Conservation (phyloP, 805 yeast genomes). For the Candida koratica region DNA sequence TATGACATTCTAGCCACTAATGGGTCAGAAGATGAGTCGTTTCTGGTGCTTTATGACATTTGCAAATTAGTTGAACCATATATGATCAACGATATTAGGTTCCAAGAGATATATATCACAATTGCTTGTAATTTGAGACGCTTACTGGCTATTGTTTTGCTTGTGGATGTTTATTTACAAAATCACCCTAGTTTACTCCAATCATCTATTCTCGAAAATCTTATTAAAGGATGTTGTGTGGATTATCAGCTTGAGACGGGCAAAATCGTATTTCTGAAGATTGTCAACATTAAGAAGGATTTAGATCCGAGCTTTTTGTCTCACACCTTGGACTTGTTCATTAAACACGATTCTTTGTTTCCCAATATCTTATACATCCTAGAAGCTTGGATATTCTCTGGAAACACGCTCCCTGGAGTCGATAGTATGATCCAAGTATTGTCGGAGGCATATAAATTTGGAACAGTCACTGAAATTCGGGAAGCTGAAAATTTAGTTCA, state of each 20-base stretch:
- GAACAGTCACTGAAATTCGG: conserved; percentile 23
- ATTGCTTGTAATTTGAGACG: conserved; percentile 36
- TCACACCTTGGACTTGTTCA: conserved; percentile 14
- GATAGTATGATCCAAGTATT: conserved; percentile 25
- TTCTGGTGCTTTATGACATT: neutral
- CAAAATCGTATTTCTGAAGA: conserved; percentile 20
- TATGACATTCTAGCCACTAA: conserved; percentile 1
- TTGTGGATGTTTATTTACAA: conserved; percentile 10
- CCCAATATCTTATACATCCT: conserved; percentile 24
- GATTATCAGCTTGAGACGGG: conserved; percentile 34
- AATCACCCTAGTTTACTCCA: conserved; percentile 15
- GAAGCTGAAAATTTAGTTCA: conserved; percentile 20
- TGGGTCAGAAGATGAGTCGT: neutral
- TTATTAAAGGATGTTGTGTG: conserved; percentile 26
- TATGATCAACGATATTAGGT: conserved; percentile 2
- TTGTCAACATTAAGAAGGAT: conserved; percentile 5
- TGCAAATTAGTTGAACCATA: neutral
- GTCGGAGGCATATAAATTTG: conserved; percentile 28
- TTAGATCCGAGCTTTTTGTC: conserved; percentile 27
- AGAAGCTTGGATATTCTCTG: conserved; percentile 25
- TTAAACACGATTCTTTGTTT: conserved; percentile 27
- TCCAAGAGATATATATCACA: conserved; percentile 24
- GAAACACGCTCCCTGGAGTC: conserved; percentile 23
- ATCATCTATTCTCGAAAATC: conserved; percentile 25
- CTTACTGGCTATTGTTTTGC: conserved; percentile 13